Percentiles rank a stretch among this genome's conserved stretches.
Evolutionary conservation across 108 stramenopile species (phyloP).

Genomic region (Pseudonitzschia pungens): DNA sequence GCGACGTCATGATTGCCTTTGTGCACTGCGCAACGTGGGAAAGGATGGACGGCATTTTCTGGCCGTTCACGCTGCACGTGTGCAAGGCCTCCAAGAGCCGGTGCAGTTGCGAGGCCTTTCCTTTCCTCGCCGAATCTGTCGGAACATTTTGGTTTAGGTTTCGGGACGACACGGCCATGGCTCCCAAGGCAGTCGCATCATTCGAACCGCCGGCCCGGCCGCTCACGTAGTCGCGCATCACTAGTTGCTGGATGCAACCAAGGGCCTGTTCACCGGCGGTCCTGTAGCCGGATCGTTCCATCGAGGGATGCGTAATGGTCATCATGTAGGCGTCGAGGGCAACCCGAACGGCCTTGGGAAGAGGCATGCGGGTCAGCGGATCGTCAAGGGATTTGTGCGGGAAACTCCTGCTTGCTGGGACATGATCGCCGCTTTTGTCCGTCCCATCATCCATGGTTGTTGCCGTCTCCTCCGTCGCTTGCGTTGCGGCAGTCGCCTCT

Average conservation of each 20-base stretch:
- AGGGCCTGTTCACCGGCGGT: constrained; percentile 67
- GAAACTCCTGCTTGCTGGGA: not conserved
- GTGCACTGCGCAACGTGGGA: constrained; percentile 51
- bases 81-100: constrained; percentile 39
- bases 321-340: constrained; percentile 37
- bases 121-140: not conserved
- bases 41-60: constrained; percentile 50
- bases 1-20: constrained; percentile 66
- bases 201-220: constrained; percentile 72
- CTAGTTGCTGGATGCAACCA: constrained; percentile 55
- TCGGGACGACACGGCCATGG: not conserved
- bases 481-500: constrained; percentile 9
- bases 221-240: constrained; percentile 60
- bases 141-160: not conserved
- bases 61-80: constrained; percentile 34
- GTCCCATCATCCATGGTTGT: not conserved
- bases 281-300: constrained; percentile 32
- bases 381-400: constrained; percentile 25
- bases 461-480: constrained; percentile 8
- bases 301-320: constrained; percentile 40
- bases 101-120: constrained; percentile 38
- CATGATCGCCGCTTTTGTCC: not conserved
- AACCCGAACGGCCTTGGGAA: constrained; percentile 52
- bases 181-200: constrained; percentile 35
- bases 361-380: constrained; percentile 46